phyloP scores from a whole-genome alignment of 2,329 filamentous ascomycete species.

The Trichoderma cornu-damae region DNA sequence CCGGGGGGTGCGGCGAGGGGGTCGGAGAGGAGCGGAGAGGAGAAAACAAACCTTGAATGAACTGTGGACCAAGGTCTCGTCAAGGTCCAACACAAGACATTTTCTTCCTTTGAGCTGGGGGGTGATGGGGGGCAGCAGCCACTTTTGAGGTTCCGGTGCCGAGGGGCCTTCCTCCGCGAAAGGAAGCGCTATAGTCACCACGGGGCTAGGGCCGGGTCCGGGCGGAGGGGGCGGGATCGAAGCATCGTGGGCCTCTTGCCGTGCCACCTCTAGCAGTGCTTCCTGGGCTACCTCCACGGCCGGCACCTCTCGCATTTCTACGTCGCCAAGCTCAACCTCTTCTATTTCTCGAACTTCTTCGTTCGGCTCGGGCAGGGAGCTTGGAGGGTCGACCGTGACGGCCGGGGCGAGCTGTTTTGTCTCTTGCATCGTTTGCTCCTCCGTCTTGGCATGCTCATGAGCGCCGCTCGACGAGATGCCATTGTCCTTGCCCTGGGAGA shows the following conservation, averaged over 20 bases:
- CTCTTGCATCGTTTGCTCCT: conserved; percentile 42
- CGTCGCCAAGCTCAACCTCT: conserved; percentile 52
- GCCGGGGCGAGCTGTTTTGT: conserved; percentile 42
- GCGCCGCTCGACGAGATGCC: conserved; percentile 43
- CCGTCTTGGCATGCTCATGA: conserved; percentile 42
- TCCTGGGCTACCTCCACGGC: conserved; percentile 48
- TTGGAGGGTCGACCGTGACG: conserved; percentile 42
- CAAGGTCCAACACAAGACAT: conserved; percentile 89
- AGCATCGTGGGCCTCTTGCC: conserved; percentile 32
- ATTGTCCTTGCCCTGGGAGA: conserved; percentile 40
- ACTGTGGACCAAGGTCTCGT: conserved; percentile 95
- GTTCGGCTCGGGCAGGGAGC: conserved; percentile 23
- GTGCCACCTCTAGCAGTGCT: conserved; percentile 34
- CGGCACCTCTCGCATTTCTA: conserved; percentile 60
- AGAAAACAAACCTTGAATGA: conserved; percentile 77
- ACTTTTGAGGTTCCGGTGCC: conserved; percentile 49
- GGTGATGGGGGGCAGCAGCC: conserved; percentile 74
- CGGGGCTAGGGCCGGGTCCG: conserved; percentile 42
- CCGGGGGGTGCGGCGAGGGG: too few relatives aligned
- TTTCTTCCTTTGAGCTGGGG: conserved; percentile 82
- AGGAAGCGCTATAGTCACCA: conserved; percentile 38
- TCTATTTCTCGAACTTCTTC: conserved; percentile 30
- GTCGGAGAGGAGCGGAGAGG: background rate
- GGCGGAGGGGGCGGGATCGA: conserved; percentile 41
- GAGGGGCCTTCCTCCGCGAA: conserved; percentile 39